Evolutionary conservation across 768 basidiomycete species (phyloP), one percentile per base, ranked within the genome.

Genomic region (Amanita jacksonii): DNA sequence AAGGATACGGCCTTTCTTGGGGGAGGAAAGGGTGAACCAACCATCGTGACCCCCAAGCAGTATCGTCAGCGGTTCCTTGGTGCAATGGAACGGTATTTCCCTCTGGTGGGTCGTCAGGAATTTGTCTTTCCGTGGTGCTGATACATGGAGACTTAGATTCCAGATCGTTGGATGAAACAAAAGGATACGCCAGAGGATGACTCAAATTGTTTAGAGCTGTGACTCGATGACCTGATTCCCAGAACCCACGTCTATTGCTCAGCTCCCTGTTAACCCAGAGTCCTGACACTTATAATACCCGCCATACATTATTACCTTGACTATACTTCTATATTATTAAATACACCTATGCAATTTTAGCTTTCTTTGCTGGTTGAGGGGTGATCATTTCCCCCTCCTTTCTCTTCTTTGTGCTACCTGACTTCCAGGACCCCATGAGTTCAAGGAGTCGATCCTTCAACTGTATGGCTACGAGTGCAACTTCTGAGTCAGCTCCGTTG

Each of bases 11-110:
- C 87, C 0, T 91, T 93, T 62, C 68, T 98, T 18, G 92, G 89
- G 36, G 85, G 78, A 16, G 74, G 76, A 34, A 81, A 79, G 54
- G 91, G 90, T 8, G 94, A 94, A 51, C 94, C 96, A 0, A 98
- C 94, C 0, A 93, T 99, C 54, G 87, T 97, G 19, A 94, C 92
- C 3, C 94, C 94, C 2, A 91, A 82, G 57, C 89, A 93, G 61
- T 98, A 98, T 66, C 73, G 87, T 53, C 84, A 88, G 45, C 75
- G 88, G 24, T 91, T 91, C 61, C 67, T 85, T 48, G 79, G 78
- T 50, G 87, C 88, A 0, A 90, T 90, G 88, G 88, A 91, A 54
- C 74, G 87, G 30, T 91, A 91, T 59, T 88, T 91, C 57, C 85
- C 87, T 35, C 52, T 91, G 63, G 89, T 89, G 51, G 59, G 76